Conservation (phyloP, 176 grass and related monocot genomes). For the Aegilops tauschii region DNA sequence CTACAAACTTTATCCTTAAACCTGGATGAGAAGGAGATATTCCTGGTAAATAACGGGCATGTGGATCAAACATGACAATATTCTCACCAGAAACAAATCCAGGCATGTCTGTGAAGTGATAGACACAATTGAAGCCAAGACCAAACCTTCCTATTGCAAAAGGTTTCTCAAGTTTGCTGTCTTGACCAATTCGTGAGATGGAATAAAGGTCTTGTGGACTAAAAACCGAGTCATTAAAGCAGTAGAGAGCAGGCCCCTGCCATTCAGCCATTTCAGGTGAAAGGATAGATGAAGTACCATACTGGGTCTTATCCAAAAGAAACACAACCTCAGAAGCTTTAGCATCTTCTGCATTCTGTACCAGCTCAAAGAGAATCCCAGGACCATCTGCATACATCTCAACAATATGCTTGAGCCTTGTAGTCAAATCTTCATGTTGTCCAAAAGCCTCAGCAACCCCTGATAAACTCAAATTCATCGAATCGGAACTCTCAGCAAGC, state of each 20-base stretch:
- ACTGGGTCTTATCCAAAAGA: slow-evolving; percentile 92
- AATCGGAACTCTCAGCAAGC: slow-evolving; percentile 98
- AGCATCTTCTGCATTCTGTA: slow-evolving; percentile 98
- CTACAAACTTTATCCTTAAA: slow-evolving; percentile 87
- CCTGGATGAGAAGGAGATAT: slow-evolving; percentile 98
- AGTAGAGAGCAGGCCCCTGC: slow-evolving; percentile 97
- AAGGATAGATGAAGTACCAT: slow-evolving; percentile 95
- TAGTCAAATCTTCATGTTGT: slow-evolving; percentile 97
- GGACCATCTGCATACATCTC: slow-evolving; percentile 99
- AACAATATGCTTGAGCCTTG: slow-evolving; percentile 91
- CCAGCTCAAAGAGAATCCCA: slow-evolving; percentile 96
- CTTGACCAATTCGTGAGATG: slow-evolving; percentile 95
- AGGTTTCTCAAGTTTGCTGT: slow-evolving; percentile 97
- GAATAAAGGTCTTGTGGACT: slow-evolving; percentile 96
- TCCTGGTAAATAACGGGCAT: slow-evolving; percentile 90
- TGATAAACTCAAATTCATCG: slow-evolving; percentile 96
- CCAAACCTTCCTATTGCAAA: slow-evolving; percentile 97
- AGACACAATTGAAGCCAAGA: slow-evolving; percentile 98
- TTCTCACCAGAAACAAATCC: slow-evolving; percentile 97
- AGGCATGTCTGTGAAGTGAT: slow-evolving; percentile 99
- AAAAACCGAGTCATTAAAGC: slow-evolving; percentile 94
- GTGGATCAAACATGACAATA: slow-evolving; percentile 98
- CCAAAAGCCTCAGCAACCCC: slow-evolving; percentile 97
- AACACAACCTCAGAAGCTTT: slow-evolving; percentile 96
- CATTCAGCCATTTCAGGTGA: slow-evolving; percentile 99